phyloP scores from a whole-genome alignment of 1,284 basidiomycete genomes.

The Cutaneotrichosporon cutaneum region DNA sequence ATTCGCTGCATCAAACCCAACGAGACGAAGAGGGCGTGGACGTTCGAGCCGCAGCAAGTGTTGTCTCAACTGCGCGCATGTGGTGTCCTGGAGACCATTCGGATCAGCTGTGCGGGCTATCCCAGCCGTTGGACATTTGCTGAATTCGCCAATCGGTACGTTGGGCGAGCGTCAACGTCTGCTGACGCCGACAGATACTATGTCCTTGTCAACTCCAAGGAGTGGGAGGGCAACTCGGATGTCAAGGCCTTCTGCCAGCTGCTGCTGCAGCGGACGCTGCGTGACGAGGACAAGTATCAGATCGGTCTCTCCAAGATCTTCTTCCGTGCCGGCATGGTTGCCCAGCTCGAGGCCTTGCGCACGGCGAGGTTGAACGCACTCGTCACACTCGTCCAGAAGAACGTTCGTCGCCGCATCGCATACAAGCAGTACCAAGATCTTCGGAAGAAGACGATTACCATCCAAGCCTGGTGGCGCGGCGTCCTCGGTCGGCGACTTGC shows the following conservation, averaged over 20 bases:
- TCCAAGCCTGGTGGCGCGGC: slow-evolving; percentile 94
- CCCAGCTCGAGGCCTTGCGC: slow-evolving; percentile 88
- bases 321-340: slow-evolving; percentile 98
- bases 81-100: slow-evolving; percentile 98
- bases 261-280: slow-evolving; percentile 82
- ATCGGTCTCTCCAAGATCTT: slow-evolving; percentile 97
- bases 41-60: slow-evolving; percentile 93
- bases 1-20: slow-evolving; percentile 99
- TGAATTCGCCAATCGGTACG: slow-evolving; percentile 96
- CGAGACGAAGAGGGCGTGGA: slow-evolving; percentile 94
- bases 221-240: slow-evolving; percentile 73
- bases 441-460: slow-evolving; percentile 70
- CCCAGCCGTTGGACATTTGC: slow-evolving; percentile 99
- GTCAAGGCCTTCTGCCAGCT: slow-evolving; percentile 77
- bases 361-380: slow-evolving; percentile 83
- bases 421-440: slow-evolving; percentile 75
- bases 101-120: slow-evolving; percentile 98
- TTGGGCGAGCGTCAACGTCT: neutral
- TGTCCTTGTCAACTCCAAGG: slow-evolving; percentile 83
- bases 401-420: slow-evolving; percentile 81
- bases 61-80: slow-evolving; percentile 93
- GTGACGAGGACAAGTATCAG: slow-evolving; percentile 95
- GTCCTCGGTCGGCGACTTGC: slow-evolving; percentile 73
- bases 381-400: slow-evolving; percentile 96
- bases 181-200: slow-evolving; percentile 65